A percentile compares a stretch with the other conserved stretches of the same genome.
Conservation (phyloP, 352 stramenopile species). For the Phytophthora pluvialis region DNA sequence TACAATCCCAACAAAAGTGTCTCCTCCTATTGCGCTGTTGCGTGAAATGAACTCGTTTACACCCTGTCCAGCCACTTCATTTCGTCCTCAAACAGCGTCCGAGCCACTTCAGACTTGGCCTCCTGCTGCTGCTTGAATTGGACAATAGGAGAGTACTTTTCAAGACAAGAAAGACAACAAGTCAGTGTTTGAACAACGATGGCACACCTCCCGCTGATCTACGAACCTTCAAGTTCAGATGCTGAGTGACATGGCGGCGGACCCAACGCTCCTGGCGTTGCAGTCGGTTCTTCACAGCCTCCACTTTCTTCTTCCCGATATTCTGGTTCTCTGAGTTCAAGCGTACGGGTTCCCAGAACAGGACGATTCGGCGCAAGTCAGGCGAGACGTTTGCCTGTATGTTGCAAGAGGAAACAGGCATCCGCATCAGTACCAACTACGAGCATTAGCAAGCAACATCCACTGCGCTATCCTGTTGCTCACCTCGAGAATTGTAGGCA, state of each 20-base stretch:
- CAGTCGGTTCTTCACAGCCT: conserved; percentile 67
- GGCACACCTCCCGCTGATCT: neutral
- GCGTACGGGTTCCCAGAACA: conserved; percentile 79
- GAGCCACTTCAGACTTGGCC: conserved; percentile 65
- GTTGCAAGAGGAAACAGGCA: conserved; percentile 4
- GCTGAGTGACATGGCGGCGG: conserved; percentile 68
- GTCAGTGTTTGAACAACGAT: neutral
- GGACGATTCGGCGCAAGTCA: conserved; percentile 67
- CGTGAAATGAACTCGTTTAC: conserved; percentile 17
- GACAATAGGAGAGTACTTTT: conserved; percentile 75
- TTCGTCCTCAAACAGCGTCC: conserved; percentile 70
- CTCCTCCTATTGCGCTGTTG: conserved; percentile 22
- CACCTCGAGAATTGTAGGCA: conserved; percentile 78
- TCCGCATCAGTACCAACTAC: neutral
- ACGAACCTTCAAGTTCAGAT: conserved; percentile 82
- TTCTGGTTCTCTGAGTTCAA: conserved; percentile 73
- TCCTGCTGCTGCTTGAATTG: conserved; percentile 81
- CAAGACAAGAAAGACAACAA: neutral
- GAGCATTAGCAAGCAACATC: neutral
- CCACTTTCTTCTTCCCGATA: conserved; percentile 79
- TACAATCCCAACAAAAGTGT: conserved; percentile 35
- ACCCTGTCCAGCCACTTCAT: conserved; percentile 78
- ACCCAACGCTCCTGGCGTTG: conserved; percentile 72
- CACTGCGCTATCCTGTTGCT: neutral
- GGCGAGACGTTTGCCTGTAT: conserved; percentile 70